Percentiles rank a stretch among this genome's conserved stretches.
These are phyloP conservation scores for Deakozyma indianensis DNA, from an alignment of 805 yeast genomes.

Conservation along the genomic window DNA sequence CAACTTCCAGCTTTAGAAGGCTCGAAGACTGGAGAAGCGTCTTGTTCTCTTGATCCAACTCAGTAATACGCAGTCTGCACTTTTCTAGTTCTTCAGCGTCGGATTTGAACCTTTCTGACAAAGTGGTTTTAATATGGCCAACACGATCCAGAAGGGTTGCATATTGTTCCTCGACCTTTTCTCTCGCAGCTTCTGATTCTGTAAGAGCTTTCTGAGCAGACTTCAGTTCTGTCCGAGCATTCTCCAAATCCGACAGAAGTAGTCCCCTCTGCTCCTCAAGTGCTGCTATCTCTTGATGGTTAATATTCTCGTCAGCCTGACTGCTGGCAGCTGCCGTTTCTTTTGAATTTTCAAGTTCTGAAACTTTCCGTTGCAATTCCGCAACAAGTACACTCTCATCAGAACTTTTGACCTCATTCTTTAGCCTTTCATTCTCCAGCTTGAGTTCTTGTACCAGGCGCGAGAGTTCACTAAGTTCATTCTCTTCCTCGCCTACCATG, in stretches of 20 bases:
- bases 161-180: slow-evolving; percentile 27
- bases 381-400: no score
- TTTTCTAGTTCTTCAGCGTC: slow-evolving; percentile 21
- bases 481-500: no score
- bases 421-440: no score
- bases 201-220: slow-evolving; percentile 52
- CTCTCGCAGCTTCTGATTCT: slow-evolving; percentile 32
- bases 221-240: slow-evolving; percentile 28
- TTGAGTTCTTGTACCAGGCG: no score
- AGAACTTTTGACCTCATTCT: no score
- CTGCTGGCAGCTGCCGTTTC: no score
- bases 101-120: slow-evolving; percentile 31
- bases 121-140: slow-evolving; percentile 21
- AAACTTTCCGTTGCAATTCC: no score
- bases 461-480: no score
- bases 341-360: no score
- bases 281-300: no score
- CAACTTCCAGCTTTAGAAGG: slow-evolving; percentile 27
- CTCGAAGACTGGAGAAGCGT: slow-evolving; percentile 21
- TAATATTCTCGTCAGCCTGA: no score
- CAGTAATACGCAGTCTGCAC: slow-evolving; percentile 19
- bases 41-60: slow-evolving; percentile 20
- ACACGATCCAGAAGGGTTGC: slow-evolving; percentile 23
- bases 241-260: background rate
- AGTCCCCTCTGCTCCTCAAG: background rate